Conservation (phyloP, 352 stramenopile species). For the Pythium folliculosum region DNA sequence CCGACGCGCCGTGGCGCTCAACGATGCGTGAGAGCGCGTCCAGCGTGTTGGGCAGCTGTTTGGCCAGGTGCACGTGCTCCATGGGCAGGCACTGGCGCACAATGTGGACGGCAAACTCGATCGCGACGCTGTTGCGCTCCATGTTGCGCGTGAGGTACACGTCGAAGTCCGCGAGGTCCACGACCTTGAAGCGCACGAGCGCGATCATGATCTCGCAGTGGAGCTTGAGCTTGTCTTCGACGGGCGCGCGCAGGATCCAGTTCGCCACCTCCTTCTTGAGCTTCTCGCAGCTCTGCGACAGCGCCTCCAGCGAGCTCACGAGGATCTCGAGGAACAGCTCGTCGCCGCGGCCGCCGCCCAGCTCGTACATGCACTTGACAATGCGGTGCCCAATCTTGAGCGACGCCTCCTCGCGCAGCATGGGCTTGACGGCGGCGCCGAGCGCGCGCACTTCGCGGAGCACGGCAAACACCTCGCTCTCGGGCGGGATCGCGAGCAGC, state of each 20-base stretch:
- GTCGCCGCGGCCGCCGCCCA: constrained; percentile 81
- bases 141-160: constrained; percentile 94
- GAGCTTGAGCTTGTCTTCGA: constrained; percentile 94
- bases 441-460: constrained; percentile 78
- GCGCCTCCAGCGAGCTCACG: constrained; percentile 92
- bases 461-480: constrained; percentile 86
- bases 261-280: constrained; percentile 93
- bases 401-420: constrained; percentile 88
- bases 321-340: constrained; percentile 95
- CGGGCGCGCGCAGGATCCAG: constrained; percentile 94
- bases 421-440: constrained; percentile 71
- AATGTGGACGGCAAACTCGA: constrained; percentile 97
- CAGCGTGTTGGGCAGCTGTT: constrained; percentile 93
- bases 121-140: constrained; percentile 93
- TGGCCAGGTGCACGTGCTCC: constrained; percentile 90
- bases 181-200: constrained; percentile 94
- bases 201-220: constrained; percentile 96
- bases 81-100: constrained; percentile 91
- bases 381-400: constrained; percentile 96
- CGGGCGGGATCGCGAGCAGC: constrained; percentile 61
- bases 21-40: constrained; percentile 88
- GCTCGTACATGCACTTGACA: constrained; percentile 97
- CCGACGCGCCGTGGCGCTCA: constrained; percentile 70
- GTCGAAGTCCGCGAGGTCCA: constrained; percentile 94
- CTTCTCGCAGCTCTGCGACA: constrained; percentile 92